Base-by-base conservation (phyloP, 1,284 basidiomycete genomes). In the Megacollybia platyphylla region DNA sequence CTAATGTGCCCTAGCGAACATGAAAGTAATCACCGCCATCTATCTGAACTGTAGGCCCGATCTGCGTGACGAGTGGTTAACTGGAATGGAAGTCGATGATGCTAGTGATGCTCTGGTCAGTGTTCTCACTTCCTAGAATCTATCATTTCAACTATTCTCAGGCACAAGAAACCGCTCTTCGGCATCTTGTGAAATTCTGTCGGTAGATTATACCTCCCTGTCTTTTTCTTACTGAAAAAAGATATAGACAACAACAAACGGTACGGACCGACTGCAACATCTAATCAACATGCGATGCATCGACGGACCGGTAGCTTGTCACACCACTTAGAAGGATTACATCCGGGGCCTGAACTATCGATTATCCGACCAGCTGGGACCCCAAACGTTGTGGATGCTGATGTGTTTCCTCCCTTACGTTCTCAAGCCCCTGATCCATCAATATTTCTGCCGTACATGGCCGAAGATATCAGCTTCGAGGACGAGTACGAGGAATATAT, bases 1-100 rank as follows among this genome's bases (percentile, higher is more conserved):
- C 7, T 38, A 7, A 34, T 4, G 18, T 42, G 35, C 41, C 44
- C 20, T 54, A 94, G 90, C 87, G 18, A 99, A 98, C 59, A 99
- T 99, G 96, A 96, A 97, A 63, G 88, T 97, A 47, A 98, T 99
- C 56, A 99, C 96, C 3, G 84, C 90, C 26, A 97, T 99, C 51
- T 98, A 99, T 60, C 70, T 98, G 46, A 96, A 97, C 56, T 97
- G 93, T 58, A 73, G 94, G 42, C 94, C 96, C 7, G 92, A 97
- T 55, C 70, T 99, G 41, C 76, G 94, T 31, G 96, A 99, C 60
- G 96, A 98, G 57, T 99, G 96, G 96, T 70, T 98, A 31, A 87
- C 90, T 9, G 90, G 91, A 1, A 82, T 81, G 13, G 96, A 98
- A 57, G 80, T 90, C 5, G 94, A 98, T 53, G 87, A 89, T 49